Evolutionary conservation across 2,329 filamentous ascomycete genomes (phyloP).

Genomic region (Fusarium algeriense): DNA sequence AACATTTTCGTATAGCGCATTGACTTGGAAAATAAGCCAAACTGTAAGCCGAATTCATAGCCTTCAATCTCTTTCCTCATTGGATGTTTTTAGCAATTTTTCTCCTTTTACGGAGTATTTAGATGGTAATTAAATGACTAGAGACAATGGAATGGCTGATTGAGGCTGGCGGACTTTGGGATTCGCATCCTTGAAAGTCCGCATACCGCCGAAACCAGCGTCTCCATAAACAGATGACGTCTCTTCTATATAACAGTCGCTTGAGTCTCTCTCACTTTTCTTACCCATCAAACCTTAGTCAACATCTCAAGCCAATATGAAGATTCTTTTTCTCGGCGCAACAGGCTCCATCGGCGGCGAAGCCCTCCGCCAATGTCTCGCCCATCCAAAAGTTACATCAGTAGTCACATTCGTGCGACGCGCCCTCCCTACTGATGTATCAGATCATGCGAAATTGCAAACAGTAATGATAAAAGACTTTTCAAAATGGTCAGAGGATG

Average conservation of each 20-base stretch:
- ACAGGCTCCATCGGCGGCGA: slow-evolving; percentile 52
- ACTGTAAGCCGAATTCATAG: neutral
- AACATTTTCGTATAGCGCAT: neutral
- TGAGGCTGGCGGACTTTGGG: neutral
- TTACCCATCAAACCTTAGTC: too few relatives aligned
- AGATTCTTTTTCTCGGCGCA: slow-evolving; percentile 53
- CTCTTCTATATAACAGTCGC: neutral
- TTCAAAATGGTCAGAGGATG: slow-evolving; percentile 29
- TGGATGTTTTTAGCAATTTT: neutral
- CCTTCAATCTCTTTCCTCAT: neutral
- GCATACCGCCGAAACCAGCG: neutral
- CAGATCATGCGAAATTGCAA: slow-evolving; percentile 32
- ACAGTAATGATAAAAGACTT: slow-evolving; percentile 38
- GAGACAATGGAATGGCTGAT: neutral
- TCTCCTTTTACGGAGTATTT: too few relatives aligned
- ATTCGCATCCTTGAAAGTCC: neutral
- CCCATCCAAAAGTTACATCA: slow-evolving; percentile 46
- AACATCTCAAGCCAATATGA: slow-evolving; percentile 43
- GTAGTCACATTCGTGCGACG: slow-evolving; percentile 52
- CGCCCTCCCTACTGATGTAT: slow-evolving; percentile 36
- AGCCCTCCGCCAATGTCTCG: slow-evolving; percentile 50
- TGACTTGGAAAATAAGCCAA: accelerated
- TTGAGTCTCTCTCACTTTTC: too few relatives aligned
- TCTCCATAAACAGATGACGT: accelerated
- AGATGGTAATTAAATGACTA: accelerated